phyloP scores from a whole-genome alignment of 139 green algal genomes.

The Chlorella sp. region DNA sequence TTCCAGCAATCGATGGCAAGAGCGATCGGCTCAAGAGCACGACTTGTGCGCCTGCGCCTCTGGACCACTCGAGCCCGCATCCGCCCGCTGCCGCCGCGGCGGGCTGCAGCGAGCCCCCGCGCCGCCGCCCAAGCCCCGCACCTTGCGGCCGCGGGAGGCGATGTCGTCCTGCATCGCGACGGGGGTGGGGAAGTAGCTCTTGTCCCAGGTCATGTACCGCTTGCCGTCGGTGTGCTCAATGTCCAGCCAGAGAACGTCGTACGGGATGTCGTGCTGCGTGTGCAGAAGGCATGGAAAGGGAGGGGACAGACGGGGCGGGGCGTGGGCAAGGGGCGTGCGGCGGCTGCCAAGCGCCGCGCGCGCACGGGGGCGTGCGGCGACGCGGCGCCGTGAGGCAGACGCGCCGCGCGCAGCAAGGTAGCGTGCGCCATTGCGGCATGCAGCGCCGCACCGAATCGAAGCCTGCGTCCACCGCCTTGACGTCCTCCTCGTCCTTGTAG shows the following conservation, averaged over 20 bases:
- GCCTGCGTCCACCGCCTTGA: conserved; percentile 74
- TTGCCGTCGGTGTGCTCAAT: conserved; percentile 97
- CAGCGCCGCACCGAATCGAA: no score
- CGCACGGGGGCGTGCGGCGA: no score
- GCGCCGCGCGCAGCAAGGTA: no score
- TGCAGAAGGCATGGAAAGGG: conserved; percentile 19
- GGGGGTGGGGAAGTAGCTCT: conserved; percentile 81
- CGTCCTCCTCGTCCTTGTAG: conserved; percentile 91
- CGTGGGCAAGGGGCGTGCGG: neutral
- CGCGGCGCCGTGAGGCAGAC: no score
- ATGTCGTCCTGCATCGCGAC: conserved; percentile 78
- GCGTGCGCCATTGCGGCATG: no score
- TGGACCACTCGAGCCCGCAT: no score
- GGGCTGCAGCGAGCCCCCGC: no score
- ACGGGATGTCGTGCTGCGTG: conserved; percentile 95
- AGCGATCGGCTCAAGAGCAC: no score
- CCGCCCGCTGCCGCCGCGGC: no score
- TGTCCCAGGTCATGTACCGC: conserved; percentile 98
- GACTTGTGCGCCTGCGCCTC: no score
- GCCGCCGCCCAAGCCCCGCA: neutral
- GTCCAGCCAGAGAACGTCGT: conserved; percentile 99
- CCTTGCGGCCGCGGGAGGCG: conserved; percentile 70
- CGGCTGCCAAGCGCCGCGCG: no score
- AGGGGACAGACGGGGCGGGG: neutral
- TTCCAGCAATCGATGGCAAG: no score